Evolutionary conservation across 2,329 filamentous ascomycete genomes (phyloP).

Genomic region (Apiospora sp.): DNA sequence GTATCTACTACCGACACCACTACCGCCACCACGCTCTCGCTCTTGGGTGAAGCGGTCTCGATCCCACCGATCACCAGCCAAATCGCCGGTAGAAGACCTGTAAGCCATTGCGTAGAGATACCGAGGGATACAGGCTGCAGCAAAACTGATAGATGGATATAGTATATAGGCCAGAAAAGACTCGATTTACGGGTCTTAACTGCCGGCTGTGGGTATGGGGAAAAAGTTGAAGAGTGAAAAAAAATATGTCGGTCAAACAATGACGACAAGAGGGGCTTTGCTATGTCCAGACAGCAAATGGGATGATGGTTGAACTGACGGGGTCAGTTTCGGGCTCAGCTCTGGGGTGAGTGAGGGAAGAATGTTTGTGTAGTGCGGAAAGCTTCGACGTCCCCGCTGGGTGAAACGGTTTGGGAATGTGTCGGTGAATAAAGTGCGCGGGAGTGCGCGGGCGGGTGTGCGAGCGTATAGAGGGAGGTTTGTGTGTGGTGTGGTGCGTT

Average conservation of each 20-base stretch:
- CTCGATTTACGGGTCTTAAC: not conserved
- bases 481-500: not conserved
- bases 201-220: not conserved
- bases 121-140: not conserved
- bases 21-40: slow-evolving; percentile 48
- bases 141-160: slow-evolving; percentile 31
- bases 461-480: not conserved
- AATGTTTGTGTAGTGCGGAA: slow-evolving; percentile 12
- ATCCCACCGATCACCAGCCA: slow-evolving; percentile 59
- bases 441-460: not conserved
- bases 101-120: slow-evolving; percentile 39
- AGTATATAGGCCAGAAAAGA: slow-evolving; percentile 17
- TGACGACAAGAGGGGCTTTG: slow-evolving; percentile 24
- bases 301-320: not conserved
- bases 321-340: not conserved
- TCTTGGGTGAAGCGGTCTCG: slow-evolving; percentile 59
- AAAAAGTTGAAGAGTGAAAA: not conserved
- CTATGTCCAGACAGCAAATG: slow-evolving; percentile 17
- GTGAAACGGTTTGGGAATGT: slow-evolving; percentile 12
- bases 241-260: slow-evolving; percentile 19
- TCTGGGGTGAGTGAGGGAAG: slow-evolving; percentile 1
- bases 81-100: slow-evolving; percentile 43
- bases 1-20: slow-evolving; percentile 44
- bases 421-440: slow-evolving; percentile 21
- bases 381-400: not conserved